A percentile compares a stretch with the other conserved stretches of the same genome.
These are phyloP conservation scores for Fusarium algeriense DNA, from an alignment of 2,329 filamentous ascomycete genomes.

Conservation along the genomic window DNA sequence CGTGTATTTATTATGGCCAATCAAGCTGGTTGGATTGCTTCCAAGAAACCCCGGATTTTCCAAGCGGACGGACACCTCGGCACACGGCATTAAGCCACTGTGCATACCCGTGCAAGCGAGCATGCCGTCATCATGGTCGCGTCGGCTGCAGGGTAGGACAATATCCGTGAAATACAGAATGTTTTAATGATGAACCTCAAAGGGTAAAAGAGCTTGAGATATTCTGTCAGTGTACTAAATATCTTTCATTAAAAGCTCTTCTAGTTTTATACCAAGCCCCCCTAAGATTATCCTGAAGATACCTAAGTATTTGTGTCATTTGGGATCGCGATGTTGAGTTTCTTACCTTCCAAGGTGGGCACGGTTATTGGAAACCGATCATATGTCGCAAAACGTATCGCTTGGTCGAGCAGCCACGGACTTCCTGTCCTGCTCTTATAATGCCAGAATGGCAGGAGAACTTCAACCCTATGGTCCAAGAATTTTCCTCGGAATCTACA, in stretches of 20 bases:
- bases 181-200: no score
- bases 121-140: conserved; percentile 2
- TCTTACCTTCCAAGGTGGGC: background rate
- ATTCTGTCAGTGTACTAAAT: no score
- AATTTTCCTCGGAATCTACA: no score
- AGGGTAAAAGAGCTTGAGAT: rapidly evolving
- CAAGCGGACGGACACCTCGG: conserved; percentile 14
- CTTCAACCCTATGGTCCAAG: no score
- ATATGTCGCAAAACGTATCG: no score
- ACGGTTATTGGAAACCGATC: background rate
- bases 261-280: no score
- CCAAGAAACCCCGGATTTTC: conserved; percentile 34
- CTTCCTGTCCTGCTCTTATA: no score
- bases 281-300: background rate
- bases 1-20: conserved; percentile 35
- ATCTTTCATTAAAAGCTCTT: background rate
- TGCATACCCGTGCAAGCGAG: conserved; percentile 16
- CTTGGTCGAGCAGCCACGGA: no score
- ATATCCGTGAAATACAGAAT: background rate
- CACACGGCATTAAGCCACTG: conserved; percentile 4
- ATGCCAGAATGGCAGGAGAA: no score
- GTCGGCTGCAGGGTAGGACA: background rate
- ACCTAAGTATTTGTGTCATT: background rate
- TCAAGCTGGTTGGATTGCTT: conserved; percentile 11
- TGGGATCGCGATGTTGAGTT: background rate